These are phyloP conservation scores for Trichosporon sp. DNA, from an alignment of 1,284 basidiomycete species.

Conservation along the genomic window DNA sequence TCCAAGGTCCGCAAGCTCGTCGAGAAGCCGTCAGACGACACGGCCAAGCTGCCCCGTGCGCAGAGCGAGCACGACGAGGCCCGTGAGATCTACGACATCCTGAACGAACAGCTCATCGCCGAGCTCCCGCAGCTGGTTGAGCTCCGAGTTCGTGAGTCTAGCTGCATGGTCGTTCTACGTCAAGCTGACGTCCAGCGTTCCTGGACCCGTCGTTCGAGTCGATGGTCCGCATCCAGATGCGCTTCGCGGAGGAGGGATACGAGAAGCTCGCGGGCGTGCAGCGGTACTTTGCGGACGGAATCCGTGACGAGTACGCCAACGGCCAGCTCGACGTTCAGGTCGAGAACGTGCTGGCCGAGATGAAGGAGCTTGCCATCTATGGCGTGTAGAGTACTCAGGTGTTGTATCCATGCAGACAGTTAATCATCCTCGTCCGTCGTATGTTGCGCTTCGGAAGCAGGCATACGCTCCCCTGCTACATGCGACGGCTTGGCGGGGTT, in stretches of 20 bases:
- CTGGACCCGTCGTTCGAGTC: conserved; percentile 98
- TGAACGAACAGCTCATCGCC: conserved; percentile 85
- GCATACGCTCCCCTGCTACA: too few species aligned
- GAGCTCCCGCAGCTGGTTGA: conserved; percentile 92
- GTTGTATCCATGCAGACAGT: conserved; percentile 6
- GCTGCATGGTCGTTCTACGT: neutral
- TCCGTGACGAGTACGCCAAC: conserved; percentile 94
- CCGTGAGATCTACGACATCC: conserved; percentile 84
- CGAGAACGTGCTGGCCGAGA: conserved; percentile 88
- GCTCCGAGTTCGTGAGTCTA: conserved; percentile 71
- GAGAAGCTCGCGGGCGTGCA: conserved; percentile 97
- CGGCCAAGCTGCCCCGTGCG: conserved; percentile 81
- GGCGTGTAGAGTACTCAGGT: conserved; percentile 28
- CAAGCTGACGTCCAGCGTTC: conserved; percentile 54
- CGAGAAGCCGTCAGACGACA: conserved; percentile 91
- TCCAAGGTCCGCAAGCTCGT: conserved; percentile 82
- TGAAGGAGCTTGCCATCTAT: conserved; percentile 91
- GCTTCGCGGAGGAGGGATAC: conserved; percentile 96
- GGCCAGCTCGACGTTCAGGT: conserved; percentile 94
- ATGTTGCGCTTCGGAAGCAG: too few species aligned
- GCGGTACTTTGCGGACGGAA: conserved; percentile 84
- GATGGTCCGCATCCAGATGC: conserved; percentile 96
- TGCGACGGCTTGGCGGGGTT: neutral
- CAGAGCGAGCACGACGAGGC: conserved; percentile 93
- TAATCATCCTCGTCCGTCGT: too few species aligned